phyloP scores from a whole-genome alignment of 441 rosid genomes.

The Geranium incanum region DNA sequence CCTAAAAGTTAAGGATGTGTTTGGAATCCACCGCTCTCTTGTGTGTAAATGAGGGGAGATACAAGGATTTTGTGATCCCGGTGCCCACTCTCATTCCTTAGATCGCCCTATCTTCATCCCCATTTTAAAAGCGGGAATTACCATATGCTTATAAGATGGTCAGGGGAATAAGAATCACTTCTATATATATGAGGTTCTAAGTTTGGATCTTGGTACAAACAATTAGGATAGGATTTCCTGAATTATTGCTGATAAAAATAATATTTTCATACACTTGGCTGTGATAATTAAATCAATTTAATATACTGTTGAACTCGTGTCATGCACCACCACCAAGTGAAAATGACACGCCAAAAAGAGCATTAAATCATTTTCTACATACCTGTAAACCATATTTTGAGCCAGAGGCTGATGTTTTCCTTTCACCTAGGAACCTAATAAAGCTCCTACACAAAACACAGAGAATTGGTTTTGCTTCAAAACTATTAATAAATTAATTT shows the following conservation, averaged over 20 bases:
- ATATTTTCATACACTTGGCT: not conserved
- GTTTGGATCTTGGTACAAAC: too few relatives aligned
- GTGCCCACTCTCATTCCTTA: not conserved
- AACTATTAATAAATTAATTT: not conserved
- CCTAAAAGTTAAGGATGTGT: not conserved
- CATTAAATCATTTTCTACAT: slow-evolving; percentile 11
- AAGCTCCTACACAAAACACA: slow-evolving; percentile 58
- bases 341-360: not conserved
- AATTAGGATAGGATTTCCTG: too few relatives aligned
- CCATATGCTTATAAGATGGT: not conserved
- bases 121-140: too few relatives aligned
- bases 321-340: not conserved
- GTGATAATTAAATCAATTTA: not conserved
- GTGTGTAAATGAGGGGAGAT: too few relatives aligned
- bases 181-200: too few relatives aligned
- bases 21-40: too few relatives aligned
- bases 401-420: slow-evolving; percentile 53
- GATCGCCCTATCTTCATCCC: not conserved
- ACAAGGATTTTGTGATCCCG: not conserved
- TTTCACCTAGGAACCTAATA: slow-evolving; percentile 74
- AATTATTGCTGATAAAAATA: too few relatives aligned
- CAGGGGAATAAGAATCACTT: not conserved
- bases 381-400: slow-evolving; percentile 90
- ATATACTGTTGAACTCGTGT: not conserved
- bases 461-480: not conserved